These are phyloP conservation scores for Yarrowia deformans DNA, from an alignment of 805 yeast species.

Conservation along the genomic window DNA sequence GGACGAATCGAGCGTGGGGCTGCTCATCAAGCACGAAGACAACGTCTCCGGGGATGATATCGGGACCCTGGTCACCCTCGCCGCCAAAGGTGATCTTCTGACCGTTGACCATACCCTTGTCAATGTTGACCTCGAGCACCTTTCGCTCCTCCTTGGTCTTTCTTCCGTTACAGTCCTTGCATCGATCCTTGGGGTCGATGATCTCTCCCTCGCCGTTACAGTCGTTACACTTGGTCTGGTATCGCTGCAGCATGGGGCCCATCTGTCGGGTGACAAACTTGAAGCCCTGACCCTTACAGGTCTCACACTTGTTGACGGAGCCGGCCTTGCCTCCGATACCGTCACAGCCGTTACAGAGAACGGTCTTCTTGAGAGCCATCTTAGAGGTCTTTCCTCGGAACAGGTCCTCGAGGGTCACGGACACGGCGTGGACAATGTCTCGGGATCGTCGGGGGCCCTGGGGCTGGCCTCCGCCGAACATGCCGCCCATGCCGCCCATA, in stretches of 20 bases:
- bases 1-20: conserved; percentile 79
- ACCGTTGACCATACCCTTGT: conserved; percentile 96
- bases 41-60: conserved; percentile 95
- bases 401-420: conserved; percentile 88
- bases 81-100: conserved; percentile 90
- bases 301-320: conserved; percentile 81
- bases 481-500: conserved; percentile 51
- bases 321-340: conserved; percentile 97
- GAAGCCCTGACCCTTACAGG: conserved; percentile 92
- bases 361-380: conserved; percentile 90
- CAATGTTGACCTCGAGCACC: conserved; percentile 91
- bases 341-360: conserved; percentile 85
- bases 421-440: conserved; percentile 88
- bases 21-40: conserved; percentile 89
- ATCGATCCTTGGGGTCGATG: conserved; percentile 83
- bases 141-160: conserved; percentile 88
- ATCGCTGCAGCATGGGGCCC: conserved; percentile 99
- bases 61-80: conserved; percentile 98
- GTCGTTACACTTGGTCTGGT: conserved; percentile 90
- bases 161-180: conserved; percentile 87
- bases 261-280: conserved; percentile 93
- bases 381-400: conserved; percentile 94
- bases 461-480: conserved; percentile 60
- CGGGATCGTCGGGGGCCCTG: conserved; percentile 88
- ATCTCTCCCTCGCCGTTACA: conserved; percentile 94